Evolutionary conservation across 345 rosid genomes (phyloP).

Genomic region (Cochlearia excelsa): DNA sequence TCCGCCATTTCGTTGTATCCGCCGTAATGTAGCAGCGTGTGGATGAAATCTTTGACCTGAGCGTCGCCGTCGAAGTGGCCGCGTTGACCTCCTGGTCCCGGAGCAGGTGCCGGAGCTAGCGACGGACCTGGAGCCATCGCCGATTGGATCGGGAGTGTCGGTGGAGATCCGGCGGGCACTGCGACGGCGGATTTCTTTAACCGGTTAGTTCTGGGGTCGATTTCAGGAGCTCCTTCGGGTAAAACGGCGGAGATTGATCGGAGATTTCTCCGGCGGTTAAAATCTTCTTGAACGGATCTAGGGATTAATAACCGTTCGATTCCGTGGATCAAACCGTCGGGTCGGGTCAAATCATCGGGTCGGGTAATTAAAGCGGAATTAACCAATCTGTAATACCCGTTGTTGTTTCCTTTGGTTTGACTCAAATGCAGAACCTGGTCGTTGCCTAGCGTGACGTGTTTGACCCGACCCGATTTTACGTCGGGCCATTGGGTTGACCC

Average conservation of each 20-base stretch:
- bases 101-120: constrained; percentile 78
- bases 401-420: constrained; percentile 31
- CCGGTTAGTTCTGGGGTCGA: constrained; percentile 67
- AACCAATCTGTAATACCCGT: constrained; percentile 23
- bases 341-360: constrained; percentile 49
- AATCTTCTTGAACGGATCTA: constrained; percentile 66
- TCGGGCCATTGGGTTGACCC: constrained; percentile 44
- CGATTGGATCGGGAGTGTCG: constrained; percentile 49
- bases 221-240: constrained; percentile 75
- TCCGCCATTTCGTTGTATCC: constrained; percentile 88
- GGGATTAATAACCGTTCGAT: constrained; percentile 68
- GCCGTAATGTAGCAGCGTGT: constrained; percentile 64
- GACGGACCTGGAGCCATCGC: constrained; percentile 85
- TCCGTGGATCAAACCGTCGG: constrained; percentile 79
- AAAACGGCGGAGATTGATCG: constrained; percentile 61
- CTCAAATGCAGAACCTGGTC: constrained; percentile 42
- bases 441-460: constrained; percentile 37
- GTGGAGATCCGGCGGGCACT: constrained; percentile 49
- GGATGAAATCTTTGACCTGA: constrained; percentile 75
- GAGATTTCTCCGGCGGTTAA: constrained; percentile 60
- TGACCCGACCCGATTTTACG: constrained; percentile 22
- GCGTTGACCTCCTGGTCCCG: constrained; percentile 77
- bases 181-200: constrained; percentile 50
- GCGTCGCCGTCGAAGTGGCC: constrained; percentile 65
- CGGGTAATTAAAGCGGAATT: constrained; percentile 47